Evolutionary conservation across 106 monocot genomes (phyloP).

Genomic region (Xerophyta viscosa): DNA sequence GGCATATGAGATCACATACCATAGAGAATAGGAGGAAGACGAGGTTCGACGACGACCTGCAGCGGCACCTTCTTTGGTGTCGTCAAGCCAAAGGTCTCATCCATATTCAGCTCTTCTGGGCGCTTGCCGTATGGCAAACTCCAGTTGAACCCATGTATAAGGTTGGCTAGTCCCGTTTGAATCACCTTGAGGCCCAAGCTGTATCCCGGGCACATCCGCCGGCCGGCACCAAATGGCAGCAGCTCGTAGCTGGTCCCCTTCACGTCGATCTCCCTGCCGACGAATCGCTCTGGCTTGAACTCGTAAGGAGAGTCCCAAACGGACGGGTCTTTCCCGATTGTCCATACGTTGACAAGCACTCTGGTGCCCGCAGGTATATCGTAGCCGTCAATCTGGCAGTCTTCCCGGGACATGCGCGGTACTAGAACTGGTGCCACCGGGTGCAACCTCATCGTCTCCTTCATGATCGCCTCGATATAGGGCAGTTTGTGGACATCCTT

Average conservation of each 20-base stretch:
- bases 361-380: slow-evolving; percentile 19
- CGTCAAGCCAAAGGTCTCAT: slow-evolving; percentile 28
- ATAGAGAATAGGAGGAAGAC: slow-evolving; percentile 10
- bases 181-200: slow-evolving; percentile 3
- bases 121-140: not conserved
- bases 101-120: slow-evolving; percentile 23
- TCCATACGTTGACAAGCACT: slow-evolving; percentile 26
- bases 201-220: slow-evolving; percentile 2
- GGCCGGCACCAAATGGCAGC: slow-evolving; percentile 1
- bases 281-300: slow-evolving; percentile 1
- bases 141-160: slow-evolving; percentile 1
- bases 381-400: slow-evolving; percentile 28
- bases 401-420: slow-evolving; percentile 38
- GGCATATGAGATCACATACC: slow-evolving; percentile 1
- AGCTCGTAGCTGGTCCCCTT: slow-evolving; percentile 2
- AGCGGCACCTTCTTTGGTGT: not conserved
- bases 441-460: slow-evolving; percentile 62
- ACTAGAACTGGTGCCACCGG: slow-evolving; percentile 51
- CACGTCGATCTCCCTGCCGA: not conserved
- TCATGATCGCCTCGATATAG: slow-evolving; percentile 46
- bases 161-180: not conserved
- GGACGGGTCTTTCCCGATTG: slow-evolving; percentile 7
- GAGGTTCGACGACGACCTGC: not conserved
- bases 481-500: slow-evolving; percentile 34
- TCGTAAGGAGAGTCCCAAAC: not conserved